Evolutionary conservation across 805 yeast species (phyloP).

Genomic region (Kodamaea leandrae): DNA sequence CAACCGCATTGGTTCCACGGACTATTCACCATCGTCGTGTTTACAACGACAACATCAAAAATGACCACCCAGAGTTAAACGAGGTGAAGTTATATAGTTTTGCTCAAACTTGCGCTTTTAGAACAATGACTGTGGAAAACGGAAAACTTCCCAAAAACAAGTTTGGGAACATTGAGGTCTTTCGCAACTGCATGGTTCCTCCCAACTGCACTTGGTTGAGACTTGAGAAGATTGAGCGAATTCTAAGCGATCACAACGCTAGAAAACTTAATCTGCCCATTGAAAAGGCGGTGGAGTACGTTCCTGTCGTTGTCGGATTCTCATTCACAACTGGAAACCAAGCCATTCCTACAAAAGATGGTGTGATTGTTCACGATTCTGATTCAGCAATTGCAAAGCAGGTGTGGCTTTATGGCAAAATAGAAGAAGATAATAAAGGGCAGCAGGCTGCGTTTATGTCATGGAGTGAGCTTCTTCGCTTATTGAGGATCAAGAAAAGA

Average conservation of each 20-base stretch:
- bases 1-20: constrained; percentile 19
- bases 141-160: constrained; percentile 24
- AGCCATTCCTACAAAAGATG: constrained; percentile 28
- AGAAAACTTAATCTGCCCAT: constrained; percentile 6
- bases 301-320: constrained; percentile 34
- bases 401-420: constrained; percentile 26
- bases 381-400: constrained; percentile 18
- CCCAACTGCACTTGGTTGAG: constrained; percentile 28
- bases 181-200: constrained; percentile 28
- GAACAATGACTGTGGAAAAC: constrained; percentile 13
- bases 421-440: constrained; percentile 7
- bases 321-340: constrained; percentile 19
- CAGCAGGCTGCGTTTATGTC: constrained; percentile 8
- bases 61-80: constrained; percentile 19
- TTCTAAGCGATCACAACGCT: constrained; percentile 15
- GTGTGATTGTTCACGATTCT: constrained; percentile 24
- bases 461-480: constrained; percentile 12
- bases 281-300: constrained; percentile 17
- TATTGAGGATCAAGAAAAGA: constrained; percentile 18
- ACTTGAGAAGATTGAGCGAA: constrained; percentile 20
- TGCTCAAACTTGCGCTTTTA: constrained; percentile 29
- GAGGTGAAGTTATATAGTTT: constrained; percentile 24
- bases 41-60: constrained; percentile 17
- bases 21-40: constrained; percentile 21
- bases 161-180: constrained; percentile 34